phyloP scores from a whole-genome alignment of 805 yeast species.

The Ogataea populi-albae region DNA sequence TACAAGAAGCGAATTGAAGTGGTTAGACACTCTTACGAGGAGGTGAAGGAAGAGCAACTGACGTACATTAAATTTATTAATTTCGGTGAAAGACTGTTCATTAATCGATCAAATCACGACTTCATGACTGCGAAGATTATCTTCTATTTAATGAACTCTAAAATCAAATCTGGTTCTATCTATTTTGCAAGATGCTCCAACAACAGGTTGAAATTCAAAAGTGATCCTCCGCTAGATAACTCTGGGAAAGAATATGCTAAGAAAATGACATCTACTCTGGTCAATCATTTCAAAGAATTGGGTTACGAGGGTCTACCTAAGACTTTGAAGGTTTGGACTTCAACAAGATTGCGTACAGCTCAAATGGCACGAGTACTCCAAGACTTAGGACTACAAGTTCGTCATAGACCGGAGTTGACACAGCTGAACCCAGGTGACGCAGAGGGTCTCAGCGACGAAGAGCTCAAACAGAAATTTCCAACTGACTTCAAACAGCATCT shows the following conservation, averaged over 20 bases:
- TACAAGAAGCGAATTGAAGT: slow-evolving; percentile 68
- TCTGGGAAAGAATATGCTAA: slow-evolving; percentile 69
- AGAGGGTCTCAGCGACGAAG: slow-evolving; percentile 62
- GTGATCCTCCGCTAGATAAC: slow-evolving; percentile 80
- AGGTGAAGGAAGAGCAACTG: slow-evolving; percentile 57
- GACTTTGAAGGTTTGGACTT: slow-evolving; percentile 85
- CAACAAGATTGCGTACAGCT: slow-evolving; percentile 79
- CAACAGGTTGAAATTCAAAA: slow-evolving; percentile 55
- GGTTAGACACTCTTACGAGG: slow-evolving; percentile 69
- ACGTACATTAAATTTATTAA: slow-evolving; percentile 84
- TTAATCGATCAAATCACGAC: slow-evolving; percentile 81
- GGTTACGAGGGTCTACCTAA: slow-evolving; percentile 26
- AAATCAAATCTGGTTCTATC: slow-evolving; percentile 85
- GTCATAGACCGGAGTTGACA: slow-evolving; percentile 78
- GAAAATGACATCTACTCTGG: slow-evolving; percentile 57
- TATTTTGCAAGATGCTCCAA: slow-evolving; percentile 83
- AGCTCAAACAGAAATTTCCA: slow-evolving; percentile 60
- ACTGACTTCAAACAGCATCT: slow-evolving; percentile 62
- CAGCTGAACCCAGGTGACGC: slow-evolving; percentile 89
- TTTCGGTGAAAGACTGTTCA: slow-evolving; percentile 80
- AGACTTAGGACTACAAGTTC: slow-evolving; percentile 57
- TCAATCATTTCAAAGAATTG: slow-evolving; percentile 27
- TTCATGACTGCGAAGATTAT: slow-evolving; percentile 89
- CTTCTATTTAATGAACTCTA: slow-evolving; percentile 85
- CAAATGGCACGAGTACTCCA: slow-evolving; percentile 74